Evolutionary conservation across 2,329 filamentous ascomycete species (phyloP), one percentile per base, ranked within the genome.

Genomic region (Trichoderma pleuroti): DNA sequence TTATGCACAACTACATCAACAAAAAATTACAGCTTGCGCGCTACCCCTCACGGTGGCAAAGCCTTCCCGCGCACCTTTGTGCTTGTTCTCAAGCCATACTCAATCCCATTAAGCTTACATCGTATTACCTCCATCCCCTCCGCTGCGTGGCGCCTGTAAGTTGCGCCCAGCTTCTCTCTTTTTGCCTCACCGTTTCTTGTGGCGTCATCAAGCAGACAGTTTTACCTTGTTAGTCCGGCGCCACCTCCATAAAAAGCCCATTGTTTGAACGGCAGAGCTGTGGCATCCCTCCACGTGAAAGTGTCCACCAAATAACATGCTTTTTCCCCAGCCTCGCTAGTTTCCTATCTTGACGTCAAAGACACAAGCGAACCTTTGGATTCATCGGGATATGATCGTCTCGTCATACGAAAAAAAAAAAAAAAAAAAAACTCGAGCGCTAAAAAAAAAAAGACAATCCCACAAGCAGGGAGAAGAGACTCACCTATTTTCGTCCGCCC

Each of bases 71-170:
- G 3, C 26, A 21, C 42, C n/a, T 18, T 6, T 18, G 16, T 42
- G 36, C 18, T n/a, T 12, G 1, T 7, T 36, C 42, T 56, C 52
- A 32, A 32, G 61, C 61, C 61, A 32, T 49, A 49, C 61, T 46
- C 59, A 62, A 66, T 39, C n/a, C 28, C 65, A 28, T 68, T 68
- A 68, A 68, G 65, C 65, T 68, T 68, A 68, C 65, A 34, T 68
- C 65, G 39, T 68, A 67, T 68, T 68, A 49, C 65, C 65, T 68
- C 65, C 65, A 49, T 49, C 54, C 54, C 56, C 56, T 49, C 65
- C 54, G 54, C 54, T 49, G 4, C 34, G 56, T 68, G 65, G 65
- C 65, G 65, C 28, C 62, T 28, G 11, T 11, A 30, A 11, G 34
- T 28, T 42, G n/a, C 34, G 24, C 28, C 26, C 46, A 12, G 11